Evolutionary conservation across 257 asterid species (phyloP).

Genomic region (Lycium ferocissimum): DNA sequence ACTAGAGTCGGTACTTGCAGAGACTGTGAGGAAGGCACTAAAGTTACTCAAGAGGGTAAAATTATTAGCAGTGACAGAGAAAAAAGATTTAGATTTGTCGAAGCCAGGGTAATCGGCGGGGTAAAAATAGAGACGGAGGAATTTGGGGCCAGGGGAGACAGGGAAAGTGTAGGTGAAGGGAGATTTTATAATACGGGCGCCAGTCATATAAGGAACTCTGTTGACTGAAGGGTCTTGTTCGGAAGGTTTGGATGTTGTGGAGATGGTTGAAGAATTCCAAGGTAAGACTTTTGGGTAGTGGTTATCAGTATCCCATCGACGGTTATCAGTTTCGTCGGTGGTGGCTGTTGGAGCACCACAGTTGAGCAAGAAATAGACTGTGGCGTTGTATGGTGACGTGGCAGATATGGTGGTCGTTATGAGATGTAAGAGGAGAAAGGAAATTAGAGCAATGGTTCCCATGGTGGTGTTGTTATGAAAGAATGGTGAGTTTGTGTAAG

Average conservation of each 20-base stretch:
- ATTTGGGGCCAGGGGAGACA: constrained; percentile 48
- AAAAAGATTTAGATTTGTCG: constrained; percentile 30
- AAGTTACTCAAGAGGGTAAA: constrained; percentile 52
- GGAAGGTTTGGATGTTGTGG: constrained; percentile 33
- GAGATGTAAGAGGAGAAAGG: constrained; percentile 29
- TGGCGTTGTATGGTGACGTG: constrained; percentile 36
- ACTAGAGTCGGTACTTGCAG: background rate
- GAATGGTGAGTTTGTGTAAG: background rate
- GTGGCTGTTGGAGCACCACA: constrained; percentile 47
- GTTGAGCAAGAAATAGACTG: constrained; percentile 56
- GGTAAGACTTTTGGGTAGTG: constrained; percentile 41
- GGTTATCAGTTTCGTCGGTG: background rate
- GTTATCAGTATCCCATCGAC: constrained; percentile 56
- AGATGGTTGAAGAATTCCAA: constrained; percentile 32
- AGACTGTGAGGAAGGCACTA: constrained; percentile 41
- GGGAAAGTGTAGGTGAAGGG: constrained; percentile 54
- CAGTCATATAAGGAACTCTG: constrained; percentile 46
- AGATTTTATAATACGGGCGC: constrained; percentile 50
- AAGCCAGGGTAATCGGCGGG: constrained; percentile 37
- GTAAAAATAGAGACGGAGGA: constrained; percentile 67
- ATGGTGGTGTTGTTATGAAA: constrained; percentile 19
- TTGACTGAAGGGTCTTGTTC: constrained; percentile 31
- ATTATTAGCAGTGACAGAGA: constrained; percentile 50
- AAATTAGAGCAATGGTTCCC: constrained; percentile 28
- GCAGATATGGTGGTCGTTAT: background rate